Percentiles rank a stretch among this genome's conserved stretches.
These are phyloP conservation scores for Suillus lakei DNA, from an alignment of 768 basidiomycete species.

Conservation along the genomic window DNA sequence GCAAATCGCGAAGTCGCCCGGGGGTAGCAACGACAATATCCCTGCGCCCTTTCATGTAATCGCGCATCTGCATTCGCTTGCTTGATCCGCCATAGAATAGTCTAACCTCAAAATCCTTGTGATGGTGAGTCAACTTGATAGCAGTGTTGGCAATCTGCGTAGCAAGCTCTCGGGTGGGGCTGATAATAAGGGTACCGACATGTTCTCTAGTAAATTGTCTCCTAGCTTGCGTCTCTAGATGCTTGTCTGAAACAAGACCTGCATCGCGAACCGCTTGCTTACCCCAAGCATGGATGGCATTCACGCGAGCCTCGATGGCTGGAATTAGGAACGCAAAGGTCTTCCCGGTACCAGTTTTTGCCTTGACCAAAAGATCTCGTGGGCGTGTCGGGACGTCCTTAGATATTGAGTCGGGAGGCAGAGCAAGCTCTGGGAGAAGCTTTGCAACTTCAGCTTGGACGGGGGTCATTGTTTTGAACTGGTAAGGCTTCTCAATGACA, in stretches of 20 bases:
- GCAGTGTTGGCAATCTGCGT: constrained; percentile 91
- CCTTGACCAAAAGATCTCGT: constrained; percentile 84
- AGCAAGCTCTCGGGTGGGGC: constrained; percentile 89
- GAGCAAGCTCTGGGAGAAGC: constrained; percentile 71
- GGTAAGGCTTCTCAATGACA: constrained; percentile 66
- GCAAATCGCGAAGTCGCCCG: constrained; percentile 80
- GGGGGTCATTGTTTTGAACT: constrained; percentile 71
- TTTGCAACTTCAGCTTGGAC: constrained; percentile 84
- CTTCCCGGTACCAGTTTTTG: constrained; percentile 90
- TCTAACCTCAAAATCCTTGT: constrained; percentile 68
- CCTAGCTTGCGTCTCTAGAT: constrained; percentile 36
- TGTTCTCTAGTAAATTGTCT: constrained; percentile 46
- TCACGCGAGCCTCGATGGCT: constrained; percentile 77
- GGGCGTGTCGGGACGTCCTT: constrained; percentile 15
- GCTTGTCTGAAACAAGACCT: constrained; percentile 39
- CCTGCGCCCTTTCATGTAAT: constrained; percentile 64
- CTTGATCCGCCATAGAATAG: constrained; percentile 80
- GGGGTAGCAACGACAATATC: constrained; percentile 92
- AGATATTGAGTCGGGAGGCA: constrained; percentile 48
- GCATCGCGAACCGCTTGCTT: constrained; percentile 47
- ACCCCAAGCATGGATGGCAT: constrained; percentile 53
- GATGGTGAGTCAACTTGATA: constrained; percentile 60
- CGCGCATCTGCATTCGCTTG: constrained; percentile 66
- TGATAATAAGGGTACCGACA: constrained; percentile 81
- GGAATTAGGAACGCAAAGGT: constrained; percentile 89